phyloP scores from a whole-genome alignment of 1,284 basidiomycete species.

The Cutaneotrichosporon curvatum region DNA sequence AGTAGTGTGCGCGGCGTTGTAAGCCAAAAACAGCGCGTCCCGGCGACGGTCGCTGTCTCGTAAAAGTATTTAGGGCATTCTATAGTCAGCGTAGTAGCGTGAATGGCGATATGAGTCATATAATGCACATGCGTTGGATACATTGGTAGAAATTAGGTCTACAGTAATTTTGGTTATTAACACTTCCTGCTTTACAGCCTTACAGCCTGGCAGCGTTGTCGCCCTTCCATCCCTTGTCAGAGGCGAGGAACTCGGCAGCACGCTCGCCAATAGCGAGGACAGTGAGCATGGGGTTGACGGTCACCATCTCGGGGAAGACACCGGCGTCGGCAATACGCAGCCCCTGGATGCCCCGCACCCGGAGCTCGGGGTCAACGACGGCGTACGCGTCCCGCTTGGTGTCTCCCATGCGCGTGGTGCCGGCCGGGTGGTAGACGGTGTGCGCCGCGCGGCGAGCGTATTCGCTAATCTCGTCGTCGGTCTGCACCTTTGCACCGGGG shows the following conservation, averaged over 20 bases:
- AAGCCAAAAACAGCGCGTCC: no score
- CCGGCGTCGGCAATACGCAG: conserved; percentile 18
- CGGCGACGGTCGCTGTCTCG: no score
- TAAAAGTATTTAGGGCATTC: no score
- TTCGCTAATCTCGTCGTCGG: conserved; percentile 17
- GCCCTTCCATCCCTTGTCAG: conserved; percentile 15
- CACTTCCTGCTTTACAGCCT: neutral
- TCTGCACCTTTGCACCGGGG: conserved; percentile 7
- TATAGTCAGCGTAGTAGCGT: no score
- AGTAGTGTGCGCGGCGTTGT: no score
- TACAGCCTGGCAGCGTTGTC: conserved; percentile 12
- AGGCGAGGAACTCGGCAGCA: conserved; percentile 15
- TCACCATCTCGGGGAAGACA: conserved; percentile 19
- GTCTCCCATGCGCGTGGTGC: conserved; percentile 16
- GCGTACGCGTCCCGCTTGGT: conserved; percentile 1
- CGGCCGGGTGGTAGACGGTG: conserved; percentile 20
- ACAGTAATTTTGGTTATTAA: no score
- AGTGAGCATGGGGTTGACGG: conserved; percentile 19
- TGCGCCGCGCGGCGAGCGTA: conserved; percentile 17
- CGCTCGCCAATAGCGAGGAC: conserved; percentile 16
- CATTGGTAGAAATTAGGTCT: no score
- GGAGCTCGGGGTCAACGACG: conserved; percentile 13
- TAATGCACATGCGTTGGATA: no score
- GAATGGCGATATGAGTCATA: no score
- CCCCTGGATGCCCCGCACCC: conserved; percentile 14